phyloP scores from a whole-genome alignment of 148 eudicot genomes.

The Agrostemma githago region DNA sequence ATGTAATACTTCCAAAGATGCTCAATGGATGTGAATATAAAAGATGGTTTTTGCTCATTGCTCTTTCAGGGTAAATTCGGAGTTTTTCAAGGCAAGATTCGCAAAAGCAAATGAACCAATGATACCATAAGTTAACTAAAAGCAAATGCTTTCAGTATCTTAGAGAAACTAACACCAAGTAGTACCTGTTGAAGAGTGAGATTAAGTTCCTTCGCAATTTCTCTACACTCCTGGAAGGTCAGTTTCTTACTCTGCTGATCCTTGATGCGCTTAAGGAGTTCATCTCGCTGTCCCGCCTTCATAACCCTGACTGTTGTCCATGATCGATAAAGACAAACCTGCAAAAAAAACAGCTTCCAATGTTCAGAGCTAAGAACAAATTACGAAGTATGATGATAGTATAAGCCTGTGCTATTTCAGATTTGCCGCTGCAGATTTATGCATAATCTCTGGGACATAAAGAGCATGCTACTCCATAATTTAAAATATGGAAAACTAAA shows the following conservation, averaged over 20 bases:
- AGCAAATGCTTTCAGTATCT: background rate
- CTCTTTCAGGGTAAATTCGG: background rate
- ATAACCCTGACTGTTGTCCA: constrained; percentile 82
- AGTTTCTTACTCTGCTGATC: constrained; percentile 60
- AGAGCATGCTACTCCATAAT: background rate
- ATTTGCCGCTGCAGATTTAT: background rate
- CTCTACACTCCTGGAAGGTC: constrained; percentile 65
- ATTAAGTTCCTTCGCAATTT: constrained; percentile 79
- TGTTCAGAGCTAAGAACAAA: background rate
- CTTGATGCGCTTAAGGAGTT: constrained; percentile 68
- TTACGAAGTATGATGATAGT: background rate
- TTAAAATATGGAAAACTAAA: background rate
- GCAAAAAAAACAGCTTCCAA: constrained; percentile 21
- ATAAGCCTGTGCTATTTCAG: constrained; percentile 6
- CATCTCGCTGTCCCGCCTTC: constrained; percentile 83
- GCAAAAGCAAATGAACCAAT: background rate
- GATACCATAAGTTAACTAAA: background rate
- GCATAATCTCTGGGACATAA: background rate
- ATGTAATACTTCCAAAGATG: background rate
- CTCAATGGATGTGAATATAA: background rate
- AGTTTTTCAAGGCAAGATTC: background rate
- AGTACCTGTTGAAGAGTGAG: constrained; percentile 85
- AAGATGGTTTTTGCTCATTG: background rate
- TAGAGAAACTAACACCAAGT: background rate
- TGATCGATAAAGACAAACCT: constrained; percentile 69